Conservation (phyloP, 371 early-diverging fungal genomes). For the Smittium mucronatum region DNA sequence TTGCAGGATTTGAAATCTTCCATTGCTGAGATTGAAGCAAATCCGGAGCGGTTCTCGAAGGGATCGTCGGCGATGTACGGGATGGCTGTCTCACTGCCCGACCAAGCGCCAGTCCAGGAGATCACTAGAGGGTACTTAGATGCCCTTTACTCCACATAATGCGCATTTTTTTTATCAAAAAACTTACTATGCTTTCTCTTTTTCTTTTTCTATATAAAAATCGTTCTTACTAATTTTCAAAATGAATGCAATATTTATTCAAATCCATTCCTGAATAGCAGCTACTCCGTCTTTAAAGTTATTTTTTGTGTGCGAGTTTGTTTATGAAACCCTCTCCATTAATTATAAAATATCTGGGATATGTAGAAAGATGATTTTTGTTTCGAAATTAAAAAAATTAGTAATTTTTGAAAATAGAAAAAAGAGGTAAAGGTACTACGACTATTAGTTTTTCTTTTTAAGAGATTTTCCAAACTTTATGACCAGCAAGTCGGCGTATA, state of each 20-base stretch:
- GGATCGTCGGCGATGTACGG: constrained; percentile 84
- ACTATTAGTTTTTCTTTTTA: too few relatives aligned
- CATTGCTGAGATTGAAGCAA: constrained; percentile 46
- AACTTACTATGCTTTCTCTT: constrained; percentile 3
- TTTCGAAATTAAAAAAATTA: too few relatives aligned
- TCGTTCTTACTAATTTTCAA: background rate
- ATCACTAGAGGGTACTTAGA: constrained; percentile 78
- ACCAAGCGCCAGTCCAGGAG: constrained; percentile 67
- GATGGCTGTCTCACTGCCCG: constrained; percentile 75
- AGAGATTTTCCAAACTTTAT: background rate
- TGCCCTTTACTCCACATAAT: constrained; percentile 59
- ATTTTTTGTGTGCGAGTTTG: too few relatives aligned
- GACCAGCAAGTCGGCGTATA: background rate
- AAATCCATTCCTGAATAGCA: too few relatives aligned
- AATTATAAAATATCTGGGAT: too few relatives aligned
- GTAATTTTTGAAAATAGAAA: too few relatives aligned
- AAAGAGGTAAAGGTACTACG: too few relatives aligned
- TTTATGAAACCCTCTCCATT: too few relatives aligned
- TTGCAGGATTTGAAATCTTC: constrained; percentile 65
- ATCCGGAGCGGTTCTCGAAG: constrained; percentile 38
- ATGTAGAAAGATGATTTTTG: too few relatives aligned
- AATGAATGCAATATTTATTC: too few relatives aligned
- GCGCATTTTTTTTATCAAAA: background rate
- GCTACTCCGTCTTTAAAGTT: too few relatives aligned
- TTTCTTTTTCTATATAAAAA: background rate